phyloP scores from a whole-genome alignment of 2,329 filamentous ascomycete genomes.

The Sordariomycetes sp. region DNA sequence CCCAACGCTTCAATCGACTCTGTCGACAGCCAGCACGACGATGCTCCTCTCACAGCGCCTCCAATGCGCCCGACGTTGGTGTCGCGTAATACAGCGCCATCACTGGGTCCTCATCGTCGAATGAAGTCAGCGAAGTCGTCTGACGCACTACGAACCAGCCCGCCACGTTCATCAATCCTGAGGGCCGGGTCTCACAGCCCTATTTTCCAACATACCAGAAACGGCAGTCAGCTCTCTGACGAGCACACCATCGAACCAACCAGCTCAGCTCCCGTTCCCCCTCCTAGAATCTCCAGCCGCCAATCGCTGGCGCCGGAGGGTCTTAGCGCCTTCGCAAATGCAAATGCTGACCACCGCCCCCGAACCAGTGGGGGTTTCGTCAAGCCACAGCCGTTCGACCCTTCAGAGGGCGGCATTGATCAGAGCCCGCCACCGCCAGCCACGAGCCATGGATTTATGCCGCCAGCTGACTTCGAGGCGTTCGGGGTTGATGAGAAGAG shows the following conservation, averaged over 20 bases:
- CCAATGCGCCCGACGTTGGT: constrained; percentile 10
- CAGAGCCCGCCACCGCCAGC: constrained; percentile 7
- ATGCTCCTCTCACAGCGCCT: constrained; percentile 16
- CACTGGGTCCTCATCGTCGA: constrained; percentile 20
- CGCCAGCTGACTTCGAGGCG: constrained; percentile 23
- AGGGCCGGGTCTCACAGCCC: constrained; percentile 32
- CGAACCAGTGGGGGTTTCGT: constrained; percentile 35
- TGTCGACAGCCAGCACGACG: background rate
- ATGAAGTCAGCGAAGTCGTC: constrained; percentile 37
- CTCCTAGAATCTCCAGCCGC: constrained; percentile 47
- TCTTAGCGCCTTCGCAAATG: constrained; percentile 24
- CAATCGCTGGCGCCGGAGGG: constrained; percentile 34
- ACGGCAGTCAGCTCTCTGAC: no score
- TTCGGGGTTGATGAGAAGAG: constrained; percentile 14
- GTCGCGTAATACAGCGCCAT: constrained; percentile 10
- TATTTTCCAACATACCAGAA: no score
- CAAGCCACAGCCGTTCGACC: constrained; percentile 31
- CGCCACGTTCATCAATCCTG: constrained; percentile 36
- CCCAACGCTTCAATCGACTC: constrained; percentile 26
- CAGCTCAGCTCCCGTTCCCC: constrained; percentile 32
- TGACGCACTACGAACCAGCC: constrained; percentile 36
- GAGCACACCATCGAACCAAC: constrained; percentile 9
- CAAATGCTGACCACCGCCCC: constrained; percentile 31
- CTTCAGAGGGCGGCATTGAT: constrained; percentile 10
- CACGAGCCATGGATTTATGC: constrained; percentile 28